A percentile compares a stretch with the other conserved stretches of the same genome.
phyloP scores from a whole-genome alignment of 345 rosid genomes.

The Kandelia obovata region DNA sequence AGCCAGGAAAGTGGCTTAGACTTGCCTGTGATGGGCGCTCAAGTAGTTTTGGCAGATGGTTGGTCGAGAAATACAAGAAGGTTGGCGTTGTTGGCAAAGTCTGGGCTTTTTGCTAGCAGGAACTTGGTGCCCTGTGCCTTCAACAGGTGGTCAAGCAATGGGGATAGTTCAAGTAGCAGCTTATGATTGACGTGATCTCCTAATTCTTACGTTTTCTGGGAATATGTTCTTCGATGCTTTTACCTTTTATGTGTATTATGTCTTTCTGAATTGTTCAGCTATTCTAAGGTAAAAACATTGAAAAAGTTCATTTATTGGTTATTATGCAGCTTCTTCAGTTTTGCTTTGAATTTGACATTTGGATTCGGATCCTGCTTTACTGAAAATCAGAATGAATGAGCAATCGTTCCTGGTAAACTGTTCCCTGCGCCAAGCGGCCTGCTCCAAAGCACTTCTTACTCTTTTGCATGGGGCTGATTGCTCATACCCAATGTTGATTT shows the following conservation, averaged over 20 bases:
- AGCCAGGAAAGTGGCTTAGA: conserved; percentile 44
- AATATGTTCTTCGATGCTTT: background rate
- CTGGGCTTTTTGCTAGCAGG: conserved; percentile 54
- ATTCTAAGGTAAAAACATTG: background rate
- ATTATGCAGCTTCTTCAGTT: background rate
- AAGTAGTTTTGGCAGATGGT: conserved; percentile 31
- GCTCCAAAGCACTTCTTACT: too few relatives aligned
- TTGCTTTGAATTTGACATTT: background rate
- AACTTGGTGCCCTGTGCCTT: conserved; percentile 52
- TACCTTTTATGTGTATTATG: background rate
- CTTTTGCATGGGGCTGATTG: too few relatives aligned
- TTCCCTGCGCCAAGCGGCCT: too few relatives aligned
- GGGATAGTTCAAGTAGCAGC: conserved; percentile 31
- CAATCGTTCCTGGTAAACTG: too few relatives aligned
- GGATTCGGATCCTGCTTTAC: too few relatives aligned
- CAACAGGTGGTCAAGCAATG: conserved; percentile 50
- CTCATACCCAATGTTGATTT: too few relatives aligned
- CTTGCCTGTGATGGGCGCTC: conserved; percentile 20
- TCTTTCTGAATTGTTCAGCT: background rate
- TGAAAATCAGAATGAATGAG: too few relatives aligned
- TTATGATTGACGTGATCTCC: conserved; percentile 20
- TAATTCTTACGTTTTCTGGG: background rate
- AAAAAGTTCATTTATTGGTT: background rate
- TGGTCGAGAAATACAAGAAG: conserved; percentile 44
- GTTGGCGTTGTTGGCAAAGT: conserved; percentile 46